Evolutionary conservation across 768 basidiomycete species (phyloP).

Genomic region (Fistulinella prunicolor): DNA sequence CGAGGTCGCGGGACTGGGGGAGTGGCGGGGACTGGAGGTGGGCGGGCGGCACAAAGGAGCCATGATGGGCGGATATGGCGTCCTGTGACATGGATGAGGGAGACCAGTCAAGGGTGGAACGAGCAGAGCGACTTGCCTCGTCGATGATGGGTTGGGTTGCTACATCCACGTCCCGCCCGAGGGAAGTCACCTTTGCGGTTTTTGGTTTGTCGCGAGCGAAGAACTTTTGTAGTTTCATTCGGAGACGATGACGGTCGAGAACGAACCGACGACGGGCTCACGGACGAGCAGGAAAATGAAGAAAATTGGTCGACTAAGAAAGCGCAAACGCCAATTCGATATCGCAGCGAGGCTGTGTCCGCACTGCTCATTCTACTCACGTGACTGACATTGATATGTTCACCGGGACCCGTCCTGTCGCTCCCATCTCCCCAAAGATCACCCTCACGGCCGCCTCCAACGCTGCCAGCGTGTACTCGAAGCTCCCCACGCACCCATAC

Average conservation of each 20-base stretch:
- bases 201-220: conserved; percentile 53
- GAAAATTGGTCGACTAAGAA: too few species aligned
- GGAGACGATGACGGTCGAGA: too few species aligned
- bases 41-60: conserved; percentile 3
- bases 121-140: conserved; percentile 18
- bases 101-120: too few species aligned
- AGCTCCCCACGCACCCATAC: conserved; percentile 47
- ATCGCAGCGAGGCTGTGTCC: conserved; percentile 26
- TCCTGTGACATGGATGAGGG: conserved; percentile 15
- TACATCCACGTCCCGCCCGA: conserved; percentile 23
- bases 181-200: conserved; percentile 30
- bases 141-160: conserved; percentile 31
- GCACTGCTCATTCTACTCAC: conserved; percentile 9
- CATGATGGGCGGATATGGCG: conserved; percentile 25
- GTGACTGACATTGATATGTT: too few species aligned
- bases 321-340: too few species aligned
- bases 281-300: too few species aligned
- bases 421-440: conserved; percentile 38
- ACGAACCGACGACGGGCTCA: too few species aligned
- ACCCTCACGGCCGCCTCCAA: conserved; percentile 43
- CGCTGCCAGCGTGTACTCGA: conserved; percentile 56
- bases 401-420: conserved; percentile 14
- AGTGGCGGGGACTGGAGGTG: too few species aligned
- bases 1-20: too few species aligned
- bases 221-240: conserved; percentile 57